phyloP scores from a whole-genome alignment of 139 green algal genomes.

The Chlamydomonas sp. region DNA sequence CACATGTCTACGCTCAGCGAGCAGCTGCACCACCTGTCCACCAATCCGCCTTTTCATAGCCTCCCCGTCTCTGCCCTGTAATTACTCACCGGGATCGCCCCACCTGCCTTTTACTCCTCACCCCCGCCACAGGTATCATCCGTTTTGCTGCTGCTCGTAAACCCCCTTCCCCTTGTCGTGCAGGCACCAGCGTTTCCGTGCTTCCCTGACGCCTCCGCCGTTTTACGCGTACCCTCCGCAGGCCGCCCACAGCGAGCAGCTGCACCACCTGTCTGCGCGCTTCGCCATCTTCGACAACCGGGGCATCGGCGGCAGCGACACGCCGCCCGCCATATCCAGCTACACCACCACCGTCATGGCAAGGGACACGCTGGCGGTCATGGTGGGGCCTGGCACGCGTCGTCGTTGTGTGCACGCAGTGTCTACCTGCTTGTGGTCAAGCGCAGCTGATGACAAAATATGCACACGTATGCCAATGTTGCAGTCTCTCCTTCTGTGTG shows the following conservation, averaged over 20 bases:
- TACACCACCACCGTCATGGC: slow-evolving; percentile 73
- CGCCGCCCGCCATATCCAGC: background rate
- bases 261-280: background rate
- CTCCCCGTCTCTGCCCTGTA: no score
- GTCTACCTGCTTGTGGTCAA: background rate
- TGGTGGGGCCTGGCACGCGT: slow-evolving; percentile 31
- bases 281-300: slow-evolving; percentile 67
- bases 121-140: no score
- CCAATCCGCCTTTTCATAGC: no score
- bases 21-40: no score
- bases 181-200: no score
- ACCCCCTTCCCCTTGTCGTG: no score
- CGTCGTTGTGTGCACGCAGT: background rate
- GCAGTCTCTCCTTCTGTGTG: background rate
- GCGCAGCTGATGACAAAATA: background rate
- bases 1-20: background rate
- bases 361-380: slow-evolving; percentile 41
- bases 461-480: background rate
- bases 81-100: no score
- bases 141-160: no score
- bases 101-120: no score
- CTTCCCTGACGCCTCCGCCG: no score
- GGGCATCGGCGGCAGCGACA: slow-evolving; percentile 63
- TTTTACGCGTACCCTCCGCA: background rate
- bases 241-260: background rate